Percentiles rank a stretch among this genome's conserved stretches.
Conservation (phyloP, 257 asterid genomes). For the Paulownia fortunei region DNA sequence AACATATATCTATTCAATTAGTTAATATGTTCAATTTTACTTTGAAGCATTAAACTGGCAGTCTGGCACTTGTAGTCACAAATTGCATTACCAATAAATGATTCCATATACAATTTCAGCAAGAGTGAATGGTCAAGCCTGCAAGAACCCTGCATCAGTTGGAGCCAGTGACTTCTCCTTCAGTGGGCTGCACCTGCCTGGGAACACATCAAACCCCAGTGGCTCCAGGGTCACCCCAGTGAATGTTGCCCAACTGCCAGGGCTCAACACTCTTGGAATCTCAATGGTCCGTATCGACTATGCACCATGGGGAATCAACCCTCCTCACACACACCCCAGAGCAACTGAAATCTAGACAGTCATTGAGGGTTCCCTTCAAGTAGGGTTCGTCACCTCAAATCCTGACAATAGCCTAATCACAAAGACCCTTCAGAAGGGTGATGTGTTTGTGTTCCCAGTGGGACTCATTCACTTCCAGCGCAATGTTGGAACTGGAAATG, state of each 20-base stretch:
- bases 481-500: constrained; percentile 36
- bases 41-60: too few species aligned
- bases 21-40: too few species aligned
- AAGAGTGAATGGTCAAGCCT: constrained; percentile 44
- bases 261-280: constrained; percentile 52
- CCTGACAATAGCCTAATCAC: constrained; percentile 35
- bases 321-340: constrained; percentile 53
- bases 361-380: constrained; percentile 40
- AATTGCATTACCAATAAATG: too few species aligned
- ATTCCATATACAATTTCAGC: constrained; percentile 40
- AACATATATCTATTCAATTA: too few species aligned
- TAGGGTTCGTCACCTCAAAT: constrained; percentile 43
- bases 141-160: constrained; percentile 41
- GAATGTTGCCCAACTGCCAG: constrained; percentile 37
- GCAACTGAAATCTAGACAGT: constrained; percentile 47
- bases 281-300: constrained; percentile 46
- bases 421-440: constrained; percentile 38
- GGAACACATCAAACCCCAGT: constrained; percentile 44
- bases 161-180: constrained; percentile 38
- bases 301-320: constrained; percentile 51
- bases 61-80: too few species aligned
- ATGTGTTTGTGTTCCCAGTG: constrained; percentile 49
- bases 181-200: constrained; percentile 44
- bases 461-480: constrained; percentile 49
- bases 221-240: constrained; percentile 48